Conservation (phyloP, 2,329 filamentous ascomycete species). For the Pyrenophora graminea region DNA sequence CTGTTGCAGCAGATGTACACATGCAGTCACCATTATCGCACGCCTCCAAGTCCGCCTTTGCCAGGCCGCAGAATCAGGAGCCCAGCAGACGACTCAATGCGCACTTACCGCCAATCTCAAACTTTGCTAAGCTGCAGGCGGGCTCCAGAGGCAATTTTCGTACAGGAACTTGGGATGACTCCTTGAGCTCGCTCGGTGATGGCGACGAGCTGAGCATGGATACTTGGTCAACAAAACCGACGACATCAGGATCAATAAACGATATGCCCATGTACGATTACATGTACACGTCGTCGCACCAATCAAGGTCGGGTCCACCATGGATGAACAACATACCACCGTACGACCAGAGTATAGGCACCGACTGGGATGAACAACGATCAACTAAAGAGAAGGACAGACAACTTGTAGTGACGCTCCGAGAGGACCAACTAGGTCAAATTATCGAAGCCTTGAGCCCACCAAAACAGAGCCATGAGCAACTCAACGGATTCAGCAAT, state of each 20-base stretch:
- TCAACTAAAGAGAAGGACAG: constrained; percentile 13
- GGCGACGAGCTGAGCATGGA: constrained; percentile 26
- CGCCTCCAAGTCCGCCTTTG: constrained; percentile 10
- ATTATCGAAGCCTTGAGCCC: constrained; percentile 33
- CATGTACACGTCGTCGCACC: constrained; percentile 11
- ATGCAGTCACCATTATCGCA: constrained; percentile 19
- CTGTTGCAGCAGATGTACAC: constrained; percentile 3
- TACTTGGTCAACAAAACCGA: constrained; percentile 26
- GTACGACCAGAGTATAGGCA: constrained; percentile 1
- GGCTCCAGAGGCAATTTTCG: constrained; percentile 4
- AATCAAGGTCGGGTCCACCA: constrained; percentile 10
- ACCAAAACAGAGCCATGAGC: constrained; percentile 64
- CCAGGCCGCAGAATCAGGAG: constrained; percentile 19
- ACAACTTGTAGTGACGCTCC: constrained; percentile 28
- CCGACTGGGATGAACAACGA: constrained; percentile 8
- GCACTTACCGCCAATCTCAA: constrained; percentile 20
- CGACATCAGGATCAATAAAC: constrained; percentile 13
- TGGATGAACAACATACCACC: constrained; percentile 14
- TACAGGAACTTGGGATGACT: constrained; percentile 21
- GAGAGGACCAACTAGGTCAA: constrained; percentile 38
- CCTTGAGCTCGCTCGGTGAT: constrained; percentile 13
- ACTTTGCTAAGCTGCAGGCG: constrained; percentile 18
- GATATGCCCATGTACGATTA: constrained; percentile 27
- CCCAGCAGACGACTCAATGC: constrained; percentile 21
- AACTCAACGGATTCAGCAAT: not conserved